phyloP scores from a whole-genome alignment of 306 rosid species.

The Castanea mollissima region DNA sequence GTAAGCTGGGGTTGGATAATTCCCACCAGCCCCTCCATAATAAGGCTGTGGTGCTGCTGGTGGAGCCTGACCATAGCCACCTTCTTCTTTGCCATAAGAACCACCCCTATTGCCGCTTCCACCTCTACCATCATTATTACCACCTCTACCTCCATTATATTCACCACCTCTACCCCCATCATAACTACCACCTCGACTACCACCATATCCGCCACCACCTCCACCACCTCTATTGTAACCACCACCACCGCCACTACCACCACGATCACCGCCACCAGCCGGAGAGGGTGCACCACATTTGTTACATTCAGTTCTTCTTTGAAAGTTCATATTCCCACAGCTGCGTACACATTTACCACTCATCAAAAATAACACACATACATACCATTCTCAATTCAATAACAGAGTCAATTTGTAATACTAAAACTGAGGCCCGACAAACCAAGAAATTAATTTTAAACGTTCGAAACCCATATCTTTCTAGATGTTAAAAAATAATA shows the following conservation, averaged over 20 bases:
- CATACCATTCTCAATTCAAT: slow-evolving; percentile 21
- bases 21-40: slow-evolving; percentile 59
- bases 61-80: slow-evolving; percentile 72
- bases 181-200: slow-evolving; percentile 31
- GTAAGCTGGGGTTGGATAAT: slow-evolving; percentile 46
- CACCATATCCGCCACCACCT: slow-evolving; percentile 48
- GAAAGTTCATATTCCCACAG: slow-evolving; percentile 93
- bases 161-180: slow-evolving; percentile 32
- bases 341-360: slow-evolving; percentile 34
- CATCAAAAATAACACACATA: slow-evolving; percentile 6
- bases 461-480: background rate
- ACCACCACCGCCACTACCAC: slow-evolving; percentile 45
- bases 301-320: slow-evolving; percentile 93
- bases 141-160: slow-evolving; percentile 30
- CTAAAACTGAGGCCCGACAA: background rate
- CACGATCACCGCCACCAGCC: slow-evolving; percentile 45
- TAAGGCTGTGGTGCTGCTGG: slow-evolving; percentile 56
- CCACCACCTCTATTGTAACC: slow-evolving; percentile 55
- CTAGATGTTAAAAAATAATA: background rate
- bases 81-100: slow-evolving; percentile 76
- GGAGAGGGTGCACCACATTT: slow-evolving; percentile 94
- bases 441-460: background rate
- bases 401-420: background rate
- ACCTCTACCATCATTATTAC: slow-evolving; percentile 47
- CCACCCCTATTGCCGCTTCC: slow-evolving; percentile 75